phyloP scores from a whole-genome alignment of 2,329 filamentous ascomycete species.

The Amauroascus niger region DNA sequence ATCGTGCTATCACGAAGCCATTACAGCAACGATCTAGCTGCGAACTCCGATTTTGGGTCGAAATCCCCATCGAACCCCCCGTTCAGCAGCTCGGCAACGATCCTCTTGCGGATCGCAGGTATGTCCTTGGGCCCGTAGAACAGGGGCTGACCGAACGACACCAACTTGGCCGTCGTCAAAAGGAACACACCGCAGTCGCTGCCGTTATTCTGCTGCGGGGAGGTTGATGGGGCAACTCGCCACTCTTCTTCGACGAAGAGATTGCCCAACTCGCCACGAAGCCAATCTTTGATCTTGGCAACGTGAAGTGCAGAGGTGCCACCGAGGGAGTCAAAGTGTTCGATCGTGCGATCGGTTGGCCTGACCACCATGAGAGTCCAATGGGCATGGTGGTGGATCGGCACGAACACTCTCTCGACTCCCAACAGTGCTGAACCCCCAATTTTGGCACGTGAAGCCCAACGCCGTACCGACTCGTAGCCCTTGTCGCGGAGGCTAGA shows the following conservation, averaged over 20 bases:
- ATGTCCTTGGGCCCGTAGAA: constrained; percentile 36
- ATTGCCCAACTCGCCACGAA: constrained; percentile 34
- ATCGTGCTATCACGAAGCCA: constrained; percentile 6
- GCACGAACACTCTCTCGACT: constrained; percentile 41
- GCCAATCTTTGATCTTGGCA: constrained; percentile 33
- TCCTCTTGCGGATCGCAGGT: constrained; percentile 34
- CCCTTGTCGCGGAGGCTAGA: constrained; percentile 35
- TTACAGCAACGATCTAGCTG: constrained; percentile 16
- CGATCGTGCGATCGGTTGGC: constrained; percentile 36
- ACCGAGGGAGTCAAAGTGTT: constrained; percentile 41
- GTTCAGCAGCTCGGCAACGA: constrained; percentile 41
- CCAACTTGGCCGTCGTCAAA: constrained; percentile 41
- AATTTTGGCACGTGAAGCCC: constrained; percentile 41
- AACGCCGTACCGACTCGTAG: constrained; percentile 33
- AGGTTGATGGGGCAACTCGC: constrained; percentile 31
- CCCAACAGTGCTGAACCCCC: constrained; percentile 36
- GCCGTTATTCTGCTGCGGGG: constrained; percentile 39
- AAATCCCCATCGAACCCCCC: constrained; percentile 39
- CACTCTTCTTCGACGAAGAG: constrained; percentile 38
- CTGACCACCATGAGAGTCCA: constrained; percentile 42
- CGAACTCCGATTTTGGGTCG: constrained; percentile 18
- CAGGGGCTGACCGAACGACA: constrained; percentile 36
- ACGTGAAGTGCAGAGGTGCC: constrained; percentile 27
- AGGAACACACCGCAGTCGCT: constrained; percentile 45
- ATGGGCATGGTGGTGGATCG: constrained; percentile 38